Evolutionary conservation across 306 rosid species (phyloP).

Genomic region (Boehmeria nivea): DNA sequence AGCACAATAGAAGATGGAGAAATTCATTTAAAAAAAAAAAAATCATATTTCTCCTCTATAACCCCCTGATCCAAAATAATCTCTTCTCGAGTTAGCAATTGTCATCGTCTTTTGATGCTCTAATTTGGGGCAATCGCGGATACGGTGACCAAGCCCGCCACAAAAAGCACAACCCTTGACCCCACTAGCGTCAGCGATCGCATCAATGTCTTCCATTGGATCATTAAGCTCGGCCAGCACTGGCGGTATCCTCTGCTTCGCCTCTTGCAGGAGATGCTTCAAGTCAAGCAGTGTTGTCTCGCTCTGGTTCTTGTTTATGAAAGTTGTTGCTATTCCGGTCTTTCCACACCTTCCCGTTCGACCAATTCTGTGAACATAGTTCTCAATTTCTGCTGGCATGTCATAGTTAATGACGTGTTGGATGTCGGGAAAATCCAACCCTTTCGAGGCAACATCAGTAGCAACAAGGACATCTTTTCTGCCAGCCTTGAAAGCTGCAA

Average conservation of each 20-base stretch:
- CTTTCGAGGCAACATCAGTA: constrained; percentile 93
- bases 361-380: constrained; percentile 96
- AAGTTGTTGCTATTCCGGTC: constrained; percentile 91
- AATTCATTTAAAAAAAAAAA: background rate
- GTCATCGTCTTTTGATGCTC: constrained; percentile 85
- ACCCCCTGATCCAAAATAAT: constrained; percentile 91
- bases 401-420: constrained; percentile 91
- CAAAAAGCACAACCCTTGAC: constrained; percentile 88
- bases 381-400: constrained; percentile 95
- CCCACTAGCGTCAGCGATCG: constrained; percentile 64
- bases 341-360: constrained; percentile 91
- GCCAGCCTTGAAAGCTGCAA: constrained; percentile 70
- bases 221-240: constrained; percentile 82
- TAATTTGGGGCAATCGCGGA: constrained; percentile 71
- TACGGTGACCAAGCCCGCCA: constrained; percentile 97
- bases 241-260: constrained; percentile 95
- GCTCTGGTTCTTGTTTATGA: constrained; percentile 86
- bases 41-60: constrained; percentile 78
- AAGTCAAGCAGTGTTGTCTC: constrained; percentile 93
- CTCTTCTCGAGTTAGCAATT: constrained; percentile 72
- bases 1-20: too few species aligned
- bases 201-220: constrained; percentile 83
- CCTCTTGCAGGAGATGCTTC: constrained; percentile 95
- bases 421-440: constrained; percentile 93
- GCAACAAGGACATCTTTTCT: constrained; percentile 94